Percentiles rank a stretch among this genome's conserved stretches.
phyloP scores from a whole-genome alignment of 805 yeast species.

The Kodamaea neixiangensis region DNA sequence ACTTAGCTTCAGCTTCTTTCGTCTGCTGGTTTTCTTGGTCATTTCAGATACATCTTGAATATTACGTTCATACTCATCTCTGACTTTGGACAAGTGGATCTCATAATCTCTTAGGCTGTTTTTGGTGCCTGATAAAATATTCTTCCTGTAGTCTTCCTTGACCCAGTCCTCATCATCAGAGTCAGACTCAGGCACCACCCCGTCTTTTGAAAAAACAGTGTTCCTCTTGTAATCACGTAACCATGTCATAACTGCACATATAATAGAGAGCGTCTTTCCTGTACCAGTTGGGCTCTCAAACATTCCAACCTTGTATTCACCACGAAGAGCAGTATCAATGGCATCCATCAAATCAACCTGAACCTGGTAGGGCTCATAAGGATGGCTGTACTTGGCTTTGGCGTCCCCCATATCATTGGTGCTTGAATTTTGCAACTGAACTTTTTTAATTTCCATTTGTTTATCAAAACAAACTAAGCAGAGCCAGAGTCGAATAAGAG shows the following conservation, averaged over 20 bases:
- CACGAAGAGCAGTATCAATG: constrained; percentile 61
- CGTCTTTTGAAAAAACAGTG: constrained; percentile 9
- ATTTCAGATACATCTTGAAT: constrained; percentile 16
- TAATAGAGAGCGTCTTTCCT: constrained; percentile 85
- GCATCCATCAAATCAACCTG: constrained; percentile 76
- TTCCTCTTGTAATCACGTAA: constrained; percentile 52
- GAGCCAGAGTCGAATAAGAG: neutral
- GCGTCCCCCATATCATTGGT: neutral
- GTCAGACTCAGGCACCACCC: constrained; percentile 32
- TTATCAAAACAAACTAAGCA: neutral
- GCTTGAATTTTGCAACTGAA: neutral
- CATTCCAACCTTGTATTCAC: constrained; percentile 65
- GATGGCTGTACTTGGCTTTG: constrained; percentile 57
- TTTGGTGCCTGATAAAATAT: constrained; percentile 30
- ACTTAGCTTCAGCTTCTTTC: constrained; percentile 11
- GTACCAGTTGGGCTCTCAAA: constrained; percentile 96
- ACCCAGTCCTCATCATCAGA: constrained; percentile 64
- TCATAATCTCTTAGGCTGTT: constrained; percentile 41
- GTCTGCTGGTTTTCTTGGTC: constrained; percentile 8
- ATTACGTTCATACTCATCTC: constrained; percentile 22
- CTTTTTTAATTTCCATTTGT: neutral
- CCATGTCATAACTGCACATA: constrained; percentile 87
- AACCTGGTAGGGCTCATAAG: constrained; percentile 77
- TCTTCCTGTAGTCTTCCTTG: constrained; percentile 35
- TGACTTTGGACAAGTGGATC: constrained; percentile 36